These are phyloP conservation scores for Mucor lusitanicus DNA, from an alignment of 371 early-diverging fungal species.

Conservation along the genomic window DNA sequence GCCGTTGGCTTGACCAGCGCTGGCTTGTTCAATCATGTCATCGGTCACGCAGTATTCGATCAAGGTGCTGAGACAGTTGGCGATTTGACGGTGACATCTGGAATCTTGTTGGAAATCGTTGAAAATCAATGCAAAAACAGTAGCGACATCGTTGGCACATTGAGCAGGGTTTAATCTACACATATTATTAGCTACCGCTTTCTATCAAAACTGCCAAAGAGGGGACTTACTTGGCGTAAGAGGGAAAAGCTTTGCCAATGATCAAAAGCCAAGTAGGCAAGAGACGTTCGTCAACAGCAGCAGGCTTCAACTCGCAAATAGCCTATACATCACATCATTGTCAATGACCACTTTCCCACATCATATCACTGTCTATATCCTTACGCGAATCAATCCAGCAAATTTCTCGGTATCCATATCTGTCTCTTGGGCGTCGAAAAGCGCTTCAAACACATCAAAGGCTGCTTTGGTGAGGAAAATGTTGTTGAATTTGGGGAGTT, in stretches of 20 bases:
- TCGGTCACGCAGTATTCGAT: conserved; percentile 72
- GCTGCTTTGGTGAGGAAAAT: conserved; percentile 79
- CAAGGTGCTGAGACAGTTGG: conserved; percentile 70
- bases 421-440: conserved; percentile 59
- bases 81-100: conserved; percentile 52
- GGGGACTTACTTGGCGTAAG: conserved; percentile 55
- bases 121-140: conserved; percentile 75
- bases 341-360: neutral
- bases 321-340: conserved; percentile 39
- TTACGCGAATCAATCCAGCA: conserved; percentile 45
- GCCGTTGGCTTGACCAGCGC: conserved; percentile 36
- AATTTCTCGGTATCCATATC: conserved; percentile 65
- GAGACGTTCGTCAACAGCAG: conserved; percentile 78
- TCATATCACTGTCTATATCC: conserved; percentile 13
- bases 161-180: conserved; percentile 43
- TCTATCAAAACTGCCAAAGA: neutral
- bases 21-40: conserved; percentile 61
- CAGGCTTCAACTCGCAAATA: conserved; percentile 81
- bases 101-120: conserved; percentile 73
- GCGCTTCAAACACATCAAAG: conserved; percentile 78
- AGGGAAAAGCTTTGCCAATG: conserved; percentile 71
- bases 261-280: conserved; percentile 88
- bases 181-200: neutral
- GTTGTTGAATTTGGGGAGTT: conserved; percentile 83
- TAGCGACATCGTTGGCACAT: conserved; percentile 60